Base-by-base conservation (phyloP, 2,329 filamentous ascomycete genomes). In the Fusarium sp. region DNA sequence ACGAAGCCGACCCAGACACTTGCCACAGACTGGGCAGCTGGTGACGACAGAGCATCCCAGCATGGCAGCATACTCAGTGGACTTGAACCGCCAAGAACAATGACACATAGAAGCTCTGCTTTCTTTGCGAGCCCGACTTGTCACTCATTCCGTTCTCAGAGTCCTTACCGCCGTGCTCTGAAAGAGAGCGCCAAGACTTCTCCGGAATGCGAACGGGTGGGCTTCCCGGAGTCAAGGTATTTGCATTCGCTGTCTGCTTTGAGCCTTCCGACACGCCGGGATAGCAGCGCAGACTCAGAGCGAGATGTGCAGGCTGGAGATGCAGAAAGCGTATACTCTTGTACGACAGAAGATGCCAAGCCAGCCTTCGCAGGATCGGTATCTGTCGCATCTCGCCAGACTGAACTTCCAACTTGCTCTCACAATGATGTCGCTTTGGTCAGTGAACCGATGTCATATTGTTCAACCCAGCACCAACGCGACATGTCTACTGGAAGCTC, bases 101-200 rank as follows among this genome's bases (percentile, higher is more conserved):
- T 84, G 7, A 82, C 81, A 0, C 79, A 84, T 52, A 79, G 82
- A 23, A 83, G 81, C 62, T 86, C 85, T 2, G 83, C 82, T 0
- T 86, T 88, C 68, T 87, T 87, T 68, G 85, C 83, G 1, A 89
- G 86, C 46, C 84, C 85, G 3, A 78, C 81, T 2, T 83, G 82
- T 15, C 84, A 87, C 63, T 77, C 88, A 1, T 88, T 89, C 64
- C 82, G 87, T 30, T 86, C 86, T 1, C 79, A 82, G 28, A 90
- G 87, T 57, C 87, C 88, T 1, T 91, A 86, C 68, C 84, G 88
- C 4, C 84, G 84, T 28, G 85, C 84, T 3, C 72, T 90, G 34
- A 83, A 81, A 46, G 81, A 83, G 52, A 84, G 78, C 2, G 87
- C 87, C 70, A 78, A 79, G 59, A 73, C 78, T 8, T 78, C 79